Base-by-base conservation (phyloP, 2,329 filamentous ascomycete genomes). In the Alternaria alternata region DNA sequence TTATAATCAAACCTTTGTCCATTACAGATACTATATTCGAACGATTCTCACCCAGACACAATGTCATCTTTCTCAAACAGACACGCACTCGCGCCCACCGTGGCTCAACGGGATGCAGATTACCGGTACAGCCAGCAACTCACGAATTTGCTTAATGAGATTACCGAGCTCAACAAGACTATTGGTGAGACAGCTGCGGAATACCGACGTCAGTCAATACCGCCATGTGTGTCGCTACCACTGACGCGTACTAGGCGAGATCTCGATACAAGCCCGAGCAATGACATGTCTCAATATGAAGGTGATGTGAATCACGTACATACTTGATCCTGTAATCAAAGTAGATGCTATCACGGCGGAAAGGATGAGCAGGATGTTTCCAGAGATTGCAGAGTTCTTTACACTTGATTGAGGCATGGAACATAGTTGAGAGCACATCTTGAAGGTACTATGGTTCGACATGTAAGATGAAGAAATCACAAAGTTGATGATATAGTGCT, bases 271-370 rank as follows among this genome's bases (percentile, higher is more conserved):
- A 51, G 49, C 49, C 24, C 49, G 49, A 18, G 49, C 32, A 1
- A 51, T 41, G 49, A 41, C 22, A 24, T 51, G 49, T 30, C 22
- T 51, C 9, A 16, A 38, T 14, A 51, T 38, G 24, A 51, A 51
- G 36, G 28, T 51, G 24, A 38, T 51, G 34, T 41, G 49, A 24
- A 38, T 51, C 1, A 18, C 49, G 3, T 51, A 51, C 7, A 30
- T 16, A 51, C 36, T 51, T 16, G 49, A 51, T 6, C 49, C 49
- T 0, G 16, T 41, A 1, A 38, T 41, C 34, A 51, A 51, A 11
- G 22, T 51, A n/a, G 36, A 51, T 9, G 5, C 1, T 1, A 11
- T 30, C n/a, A 38, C 34, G 2, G 16, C 22, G 22, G 49, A 51
- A n/a, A 41, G 24, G n/a, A 51, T 41, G 36, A 26, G 22, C 22